These are phyloP conservation scores for Eimeria praecox DNA, from an alignment of 169 alveolate genomes.

Conservation along the genomic window DNA sequence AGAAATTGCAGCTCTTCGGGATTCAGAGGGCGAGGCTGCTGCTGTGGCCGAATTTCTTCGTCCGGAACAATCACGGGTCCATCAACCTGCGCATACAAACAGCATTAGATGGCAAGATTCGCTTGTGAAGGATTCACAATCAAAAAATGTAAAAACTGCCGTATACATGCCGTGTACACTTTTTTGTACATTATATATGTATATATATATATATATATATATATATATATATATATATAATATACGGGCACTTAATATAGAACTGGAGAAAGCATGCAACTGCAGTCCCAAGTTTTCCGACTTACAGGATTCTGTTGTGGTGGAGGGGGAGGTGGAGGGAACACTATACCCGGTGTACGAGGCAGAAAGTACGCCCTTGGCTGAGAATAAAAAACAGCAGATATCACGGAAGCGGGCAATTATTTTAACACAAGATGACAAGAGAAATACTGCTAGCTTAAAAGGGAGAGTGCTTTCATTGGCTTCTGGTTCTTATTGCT, in stretches of 20 bases:
- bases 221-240: too few species aligned
- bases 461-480: background rate
- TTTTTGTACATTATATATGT: too few species aligned
- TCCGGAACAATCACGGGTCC: background rate
- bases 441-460: background rate
- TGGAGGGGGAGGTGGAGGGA: conserved; percentile 30
- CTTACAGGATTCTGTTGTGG: background rate
- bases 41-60: background rate
- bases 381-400: background rate
- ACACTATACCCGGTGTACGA: background rate
- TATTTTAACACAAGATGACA: background rate
- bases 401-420: background rate
- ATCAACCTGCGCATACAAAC: background rate
- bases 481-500: background rate
- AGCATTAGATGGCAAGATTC: too few species aligned
- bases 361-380: conserved; percentile 6
- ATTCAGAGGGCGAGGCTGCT: background rate
- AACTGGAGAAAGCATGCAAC: too few species aligned
- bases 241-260: background rate
- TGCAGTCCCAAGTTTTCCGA: background rate
- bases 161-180: too few species aligned
- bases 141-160: background rate
- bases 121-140: too few species aligned
- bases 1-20: background rate
- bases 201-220: too few species aligned